Evolutionary conservation across 2,329 filamentous ascomycete species (phyloP), one percentile per base, ranked within the genome.

Genomic region (Gliomastix tumulicola): DNA sequence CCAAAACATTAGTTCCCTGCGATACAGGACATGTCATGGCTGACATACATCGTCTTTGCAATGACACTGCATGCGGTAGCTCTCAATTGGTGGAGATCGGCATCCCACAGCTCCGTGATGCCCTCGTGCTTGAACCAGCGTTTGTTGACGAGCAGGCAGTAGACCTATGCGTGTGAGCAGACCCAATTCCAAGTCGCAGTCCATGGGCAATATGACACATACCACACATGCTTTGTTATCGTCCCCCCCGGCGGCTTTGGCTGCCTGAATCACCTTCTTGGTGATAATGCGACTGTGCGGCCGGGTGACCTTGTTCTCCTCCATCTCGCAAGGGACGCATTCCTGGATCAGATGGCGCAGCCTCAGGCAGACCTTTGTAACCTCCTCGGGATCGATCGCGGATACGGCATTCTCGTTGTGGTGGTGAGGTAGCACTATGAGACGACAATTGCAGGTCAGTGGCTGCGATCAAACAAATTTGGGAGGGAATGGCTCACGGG

Each of bases 321-420:
- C 82, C 27, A 98, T 71, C 59, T 98, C 92, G 65, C 87, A 96
- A 2, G 90, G 86, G 19, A 98, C 77, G 38, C 88, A 82, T 56
- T 88, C 77, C 60, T 95, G 88, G 50, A 98, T 80, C 48, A 95
- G 79, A 55, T 94, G 88, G 50, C 90, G 94, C 45, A 98, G 70
- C 39, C 88, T 86, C 13, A 98, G 74, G 19, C 89, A 90, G 38
- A 94, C 74, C 56, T 89, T 89, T 42, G 90, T 96, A 43, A 96
- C 89, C 50, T 92, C 83, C 41, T 74, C 69, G 11, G 89, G 71
- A 2, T 86, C 76, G 23, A 90, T 79, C 20, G 84, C 79, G 10
- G 85, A 80, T 30, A 78, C 61, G 30, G 81, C 63, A 2, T 68
- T 56, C 11, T 75, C 71, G 46, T 77, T 68, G 47, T 69, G 68